Conservation (phyloP, 495 filamentous ascomycete genomes). For the Hypoxylon intermedium region DNA sequence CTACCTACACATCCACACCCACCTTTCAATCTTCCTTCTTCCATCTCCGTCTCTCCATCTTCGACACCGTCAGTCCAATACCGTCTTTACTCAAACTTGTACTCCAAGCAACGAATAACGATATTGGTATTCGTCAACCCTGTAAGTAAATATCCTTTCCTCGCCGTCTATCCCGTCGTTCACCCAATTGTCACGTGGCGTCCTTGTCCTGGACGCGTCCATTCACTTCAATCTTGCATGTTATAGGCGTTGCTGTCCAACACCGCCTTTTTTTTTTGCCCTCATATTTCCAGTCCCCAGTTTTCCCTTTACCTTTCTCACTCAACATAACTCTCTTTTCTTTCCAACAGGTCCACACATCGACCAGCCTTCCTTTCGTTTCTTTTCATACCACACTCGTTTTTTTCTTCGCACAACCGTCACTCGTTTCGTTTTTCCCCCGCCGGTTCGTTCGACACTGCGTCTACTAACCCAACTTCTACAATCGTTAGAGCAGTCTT, state of each 20-base stretch:
- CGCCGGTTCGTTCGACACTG: not conserved
- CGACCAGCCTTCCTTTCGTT: not conserved
- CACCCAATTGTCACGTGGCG: too few relatives aligned
- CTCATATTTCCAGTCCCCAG: not conserved
- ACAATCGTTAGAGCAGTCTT: too few relatives aligned
- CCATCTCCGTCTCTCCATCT: not conserved
- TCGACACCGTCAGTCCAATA: not conserved
- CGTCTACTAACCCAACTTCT: too few relatives aligned
- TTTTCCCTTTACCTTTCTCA: not conserved
- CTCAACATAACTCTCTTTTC: not conserved
- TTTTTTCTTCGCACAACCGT: not conserved
- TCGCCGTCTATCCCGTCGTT: not conserved
- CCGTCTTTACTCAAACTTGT: not conserved
- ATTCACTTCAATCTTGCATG: too few relatives aligned
- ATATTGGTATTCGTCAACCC: not conserved
- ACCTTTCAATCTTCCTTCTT: not conserved
- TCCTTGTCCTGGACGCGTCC: too few relatives aligned
- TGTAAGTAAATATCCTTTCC: not conserved
- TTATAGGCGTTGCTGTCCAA: not conserved
- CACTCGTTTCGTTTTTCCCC: not conserved
- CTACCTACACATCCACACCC: not conserved
- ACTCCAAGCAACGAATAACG: not conserved
- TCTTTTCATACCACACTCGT: not conserved
- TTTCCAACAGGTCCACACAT: not conserved
- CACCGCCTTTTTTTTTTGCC: not conserved